A percentile compares a stretch with the other conserved stretches of the same genome.
Evolutionary conservation across 371 early-diverging fungal species (phyloP).

Genomic region (Smittium culicis): DNA sequence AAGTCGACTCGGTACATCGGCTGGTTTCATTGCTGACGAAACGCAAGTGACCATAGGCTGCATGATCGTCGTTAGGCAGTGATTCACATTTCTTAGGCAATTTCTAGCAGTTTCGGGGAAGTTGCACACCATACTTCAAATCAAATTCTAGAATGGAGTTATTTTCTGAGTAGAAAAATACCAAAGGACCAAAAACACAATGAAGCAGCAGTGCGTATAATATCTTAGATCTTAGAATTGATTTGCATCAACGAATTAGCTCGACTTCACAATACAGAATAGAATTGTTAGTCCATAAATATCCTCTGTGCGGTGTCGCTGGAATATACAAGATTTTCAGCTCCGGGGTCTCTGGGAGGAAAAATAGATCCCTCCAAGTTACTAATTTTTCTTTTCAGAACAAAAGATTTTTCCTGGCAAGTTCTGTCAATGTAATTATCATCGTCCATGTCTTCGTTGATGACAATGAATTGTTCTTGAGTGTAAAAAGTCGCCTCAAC

Average conservation of each 20-base stretch:
- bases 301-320: background rate
- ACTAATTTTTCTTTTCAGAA: background rate
- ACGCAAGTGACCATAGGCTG: background rate
- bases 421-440: background rate
- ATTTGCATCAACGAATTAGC: background rate
- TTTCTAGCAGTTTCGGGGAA: background rate
- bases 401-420: background rate
- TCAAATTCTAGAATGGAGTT: background rate
- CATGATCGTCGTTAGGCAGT: background rate
- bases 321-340: background rate
- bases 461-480: background rate
- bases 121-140: background rate
- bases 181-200: background rate
- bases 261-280: background rate
- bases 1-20: background rate
- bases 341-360: background rate
- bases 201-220: background rate
- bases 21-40: background rate
- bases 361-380: background rate
- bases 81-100: background rate
- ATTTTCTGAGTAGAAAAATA: background rate
- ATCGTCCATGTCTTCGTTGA: background rate
- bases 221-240: background rate
- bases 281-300: background rate
- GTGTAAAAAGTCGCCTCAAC: constrained; percentile 3